Conservation (phyloP, 768 basidiomycete genomes). For the Polyporus arcularius region DNA sequence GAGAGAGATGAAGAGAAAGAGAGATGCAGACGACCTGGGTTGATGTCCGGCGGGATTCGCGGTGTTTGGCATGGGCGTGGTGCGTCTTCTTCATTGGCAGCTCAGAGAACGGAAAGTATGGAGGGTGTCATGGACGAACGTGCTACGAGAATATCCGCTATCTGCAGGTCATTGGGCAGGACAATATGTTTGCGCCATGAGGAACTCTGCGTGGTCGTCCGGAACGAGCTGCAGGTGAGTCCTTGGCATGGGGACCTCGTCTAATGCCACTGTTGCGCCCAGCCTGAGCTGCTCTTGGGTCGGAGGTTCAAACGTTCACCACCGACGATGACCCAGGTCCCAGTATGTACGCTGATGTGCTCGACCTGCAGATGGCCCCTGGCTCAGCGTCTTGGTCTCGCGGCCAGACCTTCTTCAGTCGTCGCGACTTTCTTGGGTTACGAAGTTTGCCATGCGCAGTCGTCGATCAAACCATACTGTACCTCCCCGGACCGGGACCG, state of each 20-base stretch:
- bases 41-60: slow-evolving; percentile 7
- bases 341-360: slow-evolving; percentile 3
- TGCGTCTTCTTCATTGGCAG: slow-evolving; percentile 6
- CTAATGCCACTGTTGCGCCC: not conserved
- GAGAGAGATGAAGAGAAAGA: slow-evolving; percentile 93
- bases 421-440: not conserved
- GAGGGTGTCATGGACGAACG: slow-evolving; percentile 6
- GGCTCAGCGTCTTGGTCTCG: slow-evolving; percentile 13
- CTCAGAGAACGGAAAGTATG: not conserved
- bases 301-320: not conserved
- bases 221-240: no score
- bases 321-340: slow-evolving; percentile 9
- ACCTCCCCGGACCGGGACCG: not conserved
- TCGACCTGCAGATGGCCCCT: slow-evolving; percentile 10
- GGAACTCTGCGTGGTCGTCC: no score
- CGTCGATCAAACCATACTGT: not conserved
- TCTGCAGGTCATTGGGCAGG: not conserved
- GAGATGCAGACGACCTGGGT: slow-evolving; percentile 74
- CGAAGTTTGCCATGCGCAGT: not conserved
- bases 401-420: not conserved
- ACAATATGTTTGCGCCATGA: no score
- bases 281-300: no score
- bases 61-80: not conserved
- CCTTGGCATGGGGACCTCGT: no score
- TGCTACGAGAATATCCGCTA: not conserved